Percentiles rank a stretch among this genome's conserved stretches.
phyloP scores from a whole-genome alignment of 2,329 filamentous ascomycete species.

The Clonostachys chloroleuca region DNA sequence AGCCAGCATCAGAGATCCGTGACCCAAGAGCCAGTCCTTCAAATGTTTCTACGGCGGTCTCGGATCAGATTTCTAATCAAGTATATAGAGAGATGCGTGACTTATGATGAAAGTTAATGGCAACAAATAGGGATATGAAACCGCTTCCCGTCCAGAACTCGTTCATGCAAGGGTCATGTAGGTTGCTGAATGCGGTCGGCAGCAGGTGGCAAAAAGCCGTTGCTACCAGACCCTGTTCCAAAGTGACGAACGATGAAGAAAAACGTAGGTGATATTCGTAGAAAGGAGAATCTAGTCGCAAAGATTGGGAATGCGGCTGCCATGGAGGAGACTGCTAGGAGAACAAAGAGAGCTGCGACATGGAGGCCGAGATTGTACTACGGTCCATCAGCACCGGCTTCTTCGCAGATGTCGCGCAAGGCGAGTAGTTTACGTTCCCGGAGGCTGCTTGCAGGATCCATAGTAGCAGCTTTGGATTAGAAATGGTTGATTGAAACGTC shows the following conservation, averaged over 20 bases:
- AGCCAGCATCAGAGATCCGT: not conserved
- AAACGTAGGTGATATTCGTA: constrained; percentile 38
- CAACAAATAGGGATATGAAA: constrained; percentile 62
- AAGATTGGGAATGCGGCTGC: too few species aligned
- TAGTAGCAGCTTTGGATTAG: too few species aligned
- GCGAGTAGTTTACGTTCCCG: too few species aligned
- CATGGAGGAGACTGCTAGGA: too few species aligned
- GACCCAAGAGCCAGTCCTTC: constrained; percentile 27
- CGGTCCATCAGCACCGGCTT: too few species aligned
- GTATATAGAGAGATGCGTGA: constrained; percentile 14
- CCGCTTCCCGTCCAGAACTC: constrained; percentile 58
- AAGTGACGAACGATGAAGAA: constrained; percentile 64
- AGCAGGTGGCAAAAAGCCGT: constrained; percentile 70
- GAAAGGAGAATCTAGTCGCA: constrained; percentile 31
- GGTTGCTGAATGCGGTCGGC: constrained; percentile 52
- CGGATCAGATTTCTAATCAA: too few species aligned
- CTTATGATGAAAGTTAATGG: constrained; percentile 69
- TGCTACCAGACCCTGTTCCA: constrained; percentile 66
- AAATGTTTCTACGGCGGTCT: too few species aligned
- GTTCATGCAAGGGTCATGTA: constrained; percentile 50
- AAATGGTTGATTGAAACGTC: too few species aligned
- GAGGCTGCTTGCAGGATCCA: too few species aligned
- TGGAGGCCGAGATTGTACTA: too few species aligned
- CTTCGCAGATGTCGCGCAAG: too few species aligned
- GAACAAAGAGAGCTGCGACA: too few species aligned